Evolutionary conservation across 192 early-diverging fungal species (phyloP).

Genomic region (Coemansia sp.): DNA sequence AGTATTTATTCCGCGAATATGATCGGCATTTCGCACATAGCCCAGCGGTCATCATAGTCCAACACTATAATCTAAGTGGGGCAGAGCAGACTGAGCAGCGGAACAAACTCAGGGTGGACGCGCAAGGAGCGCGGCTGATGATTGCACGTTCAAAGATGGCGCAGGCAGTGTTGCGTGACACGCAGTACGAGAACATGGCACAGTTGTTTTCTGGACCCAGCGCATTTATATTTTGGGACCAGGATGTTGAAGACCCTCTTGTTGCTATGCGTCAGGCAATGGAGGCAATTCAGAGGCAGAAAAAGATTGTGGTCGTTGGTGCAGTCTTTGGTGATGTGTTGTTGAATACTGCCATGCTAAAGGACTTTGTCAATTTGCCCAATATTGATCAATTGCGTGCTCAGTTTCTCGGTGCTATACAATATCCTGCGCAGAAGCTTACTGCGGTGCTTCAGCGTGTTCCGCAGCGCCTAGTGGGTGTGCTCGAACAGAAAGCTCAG

Average conservation of each 20-base stretch:
- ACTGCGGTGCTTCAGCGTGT: slow-evolving; percentile 27
- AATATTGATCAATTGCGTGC: slow-evolving; percentile 36
- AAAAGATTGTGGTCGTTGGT: slow-evolving; percentile 46
- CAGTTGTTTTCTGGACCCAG: slow-evolving; percentile 47
- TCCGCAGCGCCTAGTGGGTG: slow-evolving; percentile 46
- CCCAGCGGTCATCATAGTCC: slow-evolving; percentile 32
- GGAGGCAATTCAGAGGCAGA: slow-evolving; percentile 20
- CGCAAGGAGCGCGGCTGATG: slow-evolving; percentile 34
- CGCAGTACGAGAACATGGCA: slow-evolving; percentile 35
- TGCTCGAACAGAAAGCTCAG: slow-evolving; percentile 40
- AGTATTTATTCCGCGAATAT: slow-evolving; percentile 49
- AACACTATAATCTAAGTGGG: slow-evolving; percentile 51
- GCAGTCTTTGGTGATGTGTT: slow-evolving; percentile 37
- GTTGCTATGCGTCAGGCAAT: slow-evolving; percentile 30
- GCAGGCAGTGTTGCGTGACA: slow-evolving; percentile 47
- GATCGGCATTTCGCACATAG: slow-evolving; percentile 31
- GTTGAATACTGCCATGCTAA: slow-evolving; percentile 40
- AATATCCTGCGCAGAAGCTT: slow-evolving; percentile 35
- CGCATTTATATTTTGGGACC: slow-evolving; percentile 39
- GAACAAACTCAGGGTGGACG: slow-evolving; percentile 22
- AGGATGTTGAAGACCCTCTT: slow-evolving; percentile 1
- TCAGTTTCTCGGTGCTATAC: slow-evolving; percentile 43
- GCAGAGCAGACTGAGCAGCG: slow-evolving; percentile 35
- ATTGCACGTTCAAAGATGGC: slow-evolving; percentile 46
- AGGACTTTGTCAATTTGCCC: slow-evolving; percentile 41